phyloP scores from a whole-genome alignment of 1,284 basidiomycete species.

The Hymenochaete sp. region DNA sequence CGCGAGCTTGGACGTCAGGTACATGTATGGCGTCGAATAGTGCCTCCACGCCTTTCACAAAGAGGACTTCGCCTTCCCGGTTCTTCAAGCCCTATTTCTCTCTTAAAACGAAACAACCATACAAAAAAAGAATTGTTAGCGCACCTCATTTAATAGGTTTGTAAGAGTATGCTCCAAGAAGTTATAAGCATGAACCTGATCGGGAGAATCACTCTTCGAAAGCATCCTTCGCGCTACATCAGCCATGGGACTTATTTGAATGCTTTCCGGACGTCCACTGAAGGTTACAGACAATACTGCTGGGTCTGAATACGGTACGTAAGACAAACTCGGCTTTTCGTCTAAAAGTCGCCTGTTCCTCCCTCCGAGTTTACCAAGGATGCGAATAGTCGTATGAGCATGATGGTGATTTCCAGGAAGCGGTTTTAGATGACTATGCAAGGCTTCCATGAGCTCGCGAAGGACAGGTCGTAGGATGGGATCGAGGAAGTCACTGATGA shows the following conservation, averaged over 20 bases:
- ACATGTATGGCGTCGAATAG: conserved; percentile 73
- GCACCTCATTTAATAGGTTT: conserved; percentile 70
- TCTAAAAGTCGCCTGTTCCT: conserved; percentile 84
- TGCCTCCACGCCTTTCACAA: conserved; percentile 65
- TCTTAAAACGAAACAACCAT: too few relatives aligned
- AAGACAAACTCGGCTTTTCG: conserved; percentile 73
- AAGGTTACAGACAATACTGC: conserved; percentile 71
- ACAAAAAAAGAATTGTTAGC: conserved; percentile 18
- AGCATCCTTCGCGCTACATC: conserved; percentile 65
- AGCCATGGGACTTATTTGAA: conserved; percentile 71
- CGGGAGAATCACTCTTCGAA: conserved; percentile 47
- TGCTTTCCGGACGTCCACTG: conserved; percentile 55
- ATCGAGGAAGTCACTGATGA: conserved; percentile 97
- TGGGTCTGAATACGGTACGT: conserved; percentile 58
- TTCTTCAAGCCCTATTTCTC: conserved; percentile 52
- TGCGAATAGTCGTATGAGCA: conserved; percentile 92
- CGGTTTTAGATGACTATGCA: conserved; percentile 87
- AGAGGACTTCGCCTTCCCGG: conserved; percentile 70
- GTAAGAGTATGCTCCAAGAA: conserved; percentile 72
- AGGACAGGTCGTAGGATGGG: conserved; percentile 92
- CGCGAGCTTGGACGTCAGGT: conserved; percentile 61
- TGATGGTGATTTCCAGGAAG: conserved; percentile 87
- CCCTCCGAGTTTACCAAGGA: conserved; percentile 95
- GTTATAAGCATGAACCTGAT: conserved; percentile 70
- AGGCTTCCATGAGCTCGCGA: conserved; percentile 89